Evolutionary conservation across 148 eudicot species (phyloP), one percentile per base, ranked within the genome.

Genomic region (Cornus florida): DNA sequence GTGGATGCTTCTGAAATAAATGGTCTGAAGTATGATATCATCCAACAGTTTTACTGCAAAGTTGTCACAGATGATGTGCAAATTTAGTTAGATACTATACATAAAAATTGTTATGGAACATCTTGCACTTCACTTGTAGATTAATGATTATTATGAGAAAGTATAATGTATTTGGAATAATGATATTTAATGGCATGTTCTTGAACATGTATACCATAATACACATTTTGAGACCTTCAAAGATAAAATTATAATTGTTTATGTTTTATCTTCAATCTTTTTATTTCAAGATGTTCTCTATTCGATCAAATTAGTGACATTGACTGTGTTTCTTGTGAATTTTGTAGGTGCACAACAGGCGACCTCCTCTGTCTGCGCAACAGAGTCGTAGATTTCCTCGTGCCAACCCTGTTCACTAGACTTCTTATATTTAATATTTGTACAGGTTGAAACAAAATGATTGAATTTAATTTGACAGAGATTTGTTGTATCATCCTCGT

Each of bases 301-400:
- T 35, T 23, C 59, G 14, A n/a, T 32, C 48, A 46, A 48, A 0
- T 50, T 72, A 8, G 67, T 9, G 50, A 11, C 69, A 11, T 16
- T 53, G 19, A 53, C 19, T 62, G 64, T 11, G 6, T 23, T 0
- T 67, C 66, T 68, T 20, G 1, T 72, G 59, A 35, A 7, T 76
- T 76, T 39, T 84, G 76, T 78, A 93, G 97, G 89, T 70, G 20
- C 90, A 91, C 79, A 93, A 93, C 85, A 84, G 78, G 72, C 90
- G 94, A 10, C 93, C 97, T 82, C 88, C 93, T 32, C 86, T 91
- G 67, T 91, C 97, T 0, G 88, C 79, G 43, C 97, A 91, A 74
- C 94, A 91, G 79, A 83, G 86, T 72, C 91, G 77, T 39, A 76
- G 69, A 43, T 77, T 80, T 17, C 83, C 87, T 31, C 90, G 78